A percentile compares a stretch with the other conserved stretches of the same genome.
Conservation (phyloP, 176 grass and related monocot species). For the maize (Zea mays) region DNA sequence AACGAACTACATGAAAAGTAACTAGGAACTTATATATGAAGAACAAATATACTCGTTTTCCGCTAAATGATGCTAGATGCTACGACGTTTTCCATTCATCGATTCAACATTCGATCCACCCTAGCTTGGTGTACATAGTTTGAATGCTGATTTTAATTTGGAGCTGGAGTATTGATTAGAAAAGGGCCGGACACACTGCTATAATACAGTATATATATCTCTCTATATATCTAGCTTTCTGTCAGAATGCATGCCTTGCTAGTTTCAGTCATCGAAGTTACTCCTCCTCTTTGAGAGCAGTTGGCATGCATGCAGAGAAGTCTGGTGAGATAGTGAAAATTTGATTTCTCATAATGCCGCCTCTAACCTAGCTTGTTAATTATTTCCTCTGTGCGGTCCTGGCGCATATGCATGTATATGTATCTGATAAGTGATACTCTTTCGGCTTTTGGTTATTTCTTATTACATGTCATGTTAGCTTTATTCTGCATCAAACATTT, state of each 20-base stretch:
- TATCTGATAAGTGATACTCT: background rate
- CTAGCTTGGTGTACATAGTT: background rate
- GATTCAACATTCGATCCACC: background rate
- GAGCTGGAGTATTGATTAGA: background rate
- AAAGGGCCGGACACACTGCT: background rate
- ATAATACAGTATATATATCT: background rate
- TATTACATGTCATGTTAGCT: background rate
- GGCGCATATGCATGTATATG: background rate
- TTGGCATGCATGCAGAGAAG: constrained; percentile 8
- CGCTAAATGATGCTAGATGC: background rate
- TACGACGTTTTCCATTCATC: background rate
- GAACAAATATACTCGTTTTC: background rate
- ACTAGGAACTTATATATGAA: background rate
- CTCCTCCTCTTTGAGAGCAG: background rate
- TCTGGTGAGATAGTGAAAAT: background rate
- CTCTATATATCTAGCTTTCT: constrained; percentile 26
- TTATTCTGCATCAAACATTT: background rate
- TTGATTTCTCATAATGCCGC: background rate
- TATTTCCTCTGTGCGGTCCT: background rate
- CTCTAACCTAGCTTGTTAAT: background rate
- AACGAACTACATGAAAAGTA: constrained; percentile 11
- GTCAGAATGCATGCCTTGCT: constrained; percentile 20
- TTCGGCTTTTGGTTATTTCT: background rate
- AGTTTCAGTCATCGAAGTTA: constrained; percentile 12
- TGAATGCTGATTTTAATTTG: background rate